Evolutionary conservation across 345 rosid species (phyloP), one percentile per base, ranked within the genome.

Genomic region (Eutrema yunnanense): DNA sequence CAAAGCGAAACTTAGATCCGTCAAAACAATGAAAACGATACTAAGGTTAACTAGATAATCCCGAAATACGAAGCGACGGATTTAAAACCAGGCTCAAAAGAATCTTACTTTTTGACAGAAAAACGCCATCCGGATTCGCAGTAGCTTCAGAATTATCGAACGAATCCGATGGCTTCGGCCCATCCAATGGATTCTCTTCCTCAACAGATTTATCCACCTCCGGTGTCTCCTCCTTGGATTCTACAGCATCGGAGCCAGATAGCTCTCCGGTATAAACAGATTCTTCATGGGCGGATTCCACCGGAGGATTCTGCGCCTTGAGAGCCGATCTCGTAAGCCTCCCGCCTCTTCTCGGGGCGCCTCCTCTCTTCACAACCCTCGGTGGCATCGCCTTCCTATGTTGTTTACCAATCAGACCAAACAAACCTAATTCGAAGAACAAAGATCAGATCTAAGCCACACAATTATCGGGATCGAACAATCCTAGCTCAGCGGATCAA

Each of bases 291-390:
- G 58, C 59, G 8, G 80, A 50, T 58, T 78, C 89, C 7, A 71
- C 43, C 38, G 68, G 82, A 27, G 76, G 82, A 64, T 58, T 80
- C 81, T 68, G 86, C 41, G 84, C 47, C 80, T 86, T 91, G 65
- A 74, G 27, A n/a, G 84, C 71, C 30, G 69, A 82, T 76, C 81
- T 83, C 41, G 85, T 68, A 29, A 82, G 67, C 73, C 91, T 81
- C 14, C 81, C 67, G 56, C 83, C 76, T 85, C 88, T 79, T 82
- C 58, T 92, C 73, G 80, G 85, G 8, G 88, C 84, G 14, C 80
- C 89, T 49, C 95, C 96, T 59, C 93, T 85, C 79, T 92, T 92
- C 62, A 82, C 84, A 29, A 71, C 65, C 62, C 88, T 80, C 7
- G 98, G 98, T 76, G 97, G 93, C 98, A 92, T 92, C 26, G 33